Base-by-base conservation (phyloP, 2,329 filamentous ascomycete species). In the Drechslerella stenobrocha region DNA sequence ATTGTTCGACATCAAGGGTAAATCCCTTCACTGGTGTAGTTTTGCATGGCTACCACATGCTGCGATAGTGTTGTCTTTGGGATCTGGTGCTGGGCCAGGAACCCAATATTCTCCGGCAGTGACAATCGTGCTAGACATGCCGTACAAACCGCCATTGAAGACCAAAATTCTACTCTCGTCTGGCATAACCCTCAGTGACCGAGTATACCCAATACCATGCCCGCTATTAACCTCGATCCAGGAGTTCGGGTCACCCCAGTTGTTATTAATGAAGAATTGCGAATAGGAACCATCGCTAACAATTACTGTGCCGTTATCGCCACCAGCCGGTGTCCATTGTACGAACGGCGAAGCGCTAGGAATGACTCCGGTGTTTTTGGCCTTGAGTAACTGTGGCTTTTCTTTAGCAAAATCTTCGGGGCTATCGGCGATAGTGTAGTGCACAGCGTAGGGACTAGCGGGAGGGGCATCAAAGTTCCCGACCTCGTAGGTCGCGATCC, bases 401-500 rank as follows among this genome's bases (percentile, higher is more conserved):
- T 73, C 74, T 13, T 72, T 57, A 57, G 73, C 71, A 70, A 80
- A 78, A 42, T 74, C 71, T 42, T 75, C 72, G 4, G 79, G 79
- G 42, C 74, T 73, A 50, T 74, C 72, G 18, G 77, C 74, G 55
- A 80, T 72, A n/a, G 76, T 76, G 74, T 80, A 81, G 75, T 79
- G 77, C 15, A 80, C 77, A 13, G 77, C 77, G 74, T 78, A 80
- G 69, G 75, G 74, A 70, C 75, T 75, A 13, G 69, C 73, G 42
- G 73, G 66, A 1, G 37, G 48, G 37, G 48, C 70, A 74, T 76
- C 76, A 45, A 78, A 72, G 72, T 81, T 81, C 48, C 82, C 82
- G 70, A 82, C 83, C 74, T 88, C 85, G 74, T 87, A 87, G 3
- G 81, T 80, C 77, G 84, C 82, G 72, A 89, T 82, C 75, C 81